Evolutionary conservation across 495 filamentous ascomycete species (phyloP).

Genomic region (Lophiotrema nucula): DNA sequence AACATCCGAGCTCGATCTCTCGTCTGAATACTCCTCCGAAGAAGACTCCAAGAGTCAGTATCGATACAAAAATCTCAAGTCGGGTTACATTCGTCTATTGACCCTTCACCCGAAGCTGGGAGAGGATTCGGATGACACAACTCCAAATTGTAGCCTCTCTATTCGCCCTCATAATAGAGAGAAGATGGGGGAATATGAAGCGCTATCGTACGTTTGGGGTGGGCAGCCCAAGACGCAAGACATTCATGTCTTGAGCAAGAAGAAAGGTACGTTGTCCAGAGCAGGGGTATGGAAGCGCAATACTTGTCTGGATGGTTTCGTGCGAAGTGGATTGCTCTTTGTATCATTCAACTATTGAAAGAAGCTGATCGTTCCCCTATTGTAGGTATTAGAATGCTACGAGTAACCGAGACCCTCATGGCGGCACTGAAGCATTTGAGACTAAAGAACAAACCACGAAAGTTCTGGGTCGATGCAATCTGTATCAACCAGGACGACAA

Average conservation of each 20-base stretch:
- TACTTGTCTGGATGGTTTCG: too few relatives aligned
- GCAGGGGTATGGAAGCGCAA: background rate
- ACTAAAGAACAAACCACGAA: background rate
- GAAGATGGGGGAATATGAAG: background rate
- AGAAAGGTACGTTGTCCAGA: background rate
- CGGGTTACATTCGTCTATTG: background rate
- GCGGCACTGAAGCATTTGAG: background rate
- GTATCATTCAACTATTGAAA: too few relatives aligned
- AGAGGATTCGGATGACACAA: background rate
- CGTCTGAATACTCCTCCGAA: too few relatives aligned
- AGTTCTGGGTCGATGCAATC: constrained; percentile 9
- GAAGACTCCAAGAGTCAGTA: too few relatives aligned
- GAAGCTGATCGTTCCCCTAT: too few relatives aligned
- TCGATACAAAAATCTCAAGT: background rate
- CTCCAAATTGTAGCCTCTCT: background rate
- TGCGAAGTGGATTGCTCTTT: too few relatives aligned
- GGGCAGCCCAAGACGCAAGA: background rate
- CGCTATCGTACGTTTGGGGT: background rate
- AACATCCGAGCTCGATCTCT: too few relatives aligned
- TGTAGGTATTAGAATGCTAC: too few relatives aligned
- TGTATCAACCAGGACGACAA: constrained; percentile 10
- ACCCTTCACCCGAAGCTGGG: background rate
- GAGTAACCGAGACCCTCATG: background rate
- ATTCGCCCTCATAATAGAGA: background rate
- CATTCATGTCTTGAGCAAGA: background rate